Conservation (phyloP, 345 rosid genomes). For the Populus alba region DNA sequence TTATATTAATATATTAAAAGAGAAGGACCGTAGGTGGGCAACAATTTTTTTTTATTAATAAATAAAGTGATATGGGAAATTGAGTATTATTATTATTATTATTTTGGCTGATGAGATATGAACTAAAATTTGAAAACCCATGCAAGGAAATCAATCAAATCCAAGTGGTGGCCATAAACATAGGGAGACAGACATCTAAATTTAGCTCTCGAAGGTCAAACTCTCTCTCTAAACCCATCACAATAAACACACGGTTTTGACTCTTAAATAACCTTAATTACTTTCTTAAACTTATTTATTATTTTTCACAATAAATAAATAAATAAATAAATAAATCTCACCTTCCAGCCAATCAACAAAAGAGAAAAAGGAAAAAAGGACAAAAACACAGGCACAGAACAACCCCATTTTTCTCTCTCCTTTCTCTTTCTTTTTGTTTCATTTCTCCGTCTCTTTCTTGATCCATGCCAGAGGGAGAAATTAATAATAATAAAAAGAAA, state of each 20-base stretch:
- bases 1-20: too few species aligned
- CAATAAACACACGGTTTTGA: slow-evolving; percentile 36
- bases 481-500: slow-evolving; percentile 12
- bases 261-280: slow-evolving; percentile 6
- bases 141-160: background rate
- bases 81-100: too few species aligned
- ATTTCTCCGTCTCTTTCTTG: slow-evolving; percentile 7
- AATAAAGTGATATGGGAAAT: too few species aligned
- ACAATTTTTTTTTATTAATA: too few species aligned
- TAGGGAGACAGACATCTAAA: slow-evolving; percentile 12
- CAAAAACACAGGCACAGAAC: background rate
- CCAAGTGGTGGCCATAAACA: slow-evolving; percentile 14
- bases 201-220: slow-evolving; percentile 15
- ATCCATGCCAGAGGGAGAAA: slow-evolving; percentile 15
- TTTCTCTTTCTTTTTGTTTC: slow-evolving; percentile 3
- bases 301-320: slow-evolving; percentile 4
- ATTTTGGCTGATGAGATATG: too few species aligned
- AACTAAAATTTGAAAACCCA: background rate
- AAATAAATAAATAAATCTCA: slow-evolving; percentile 16
- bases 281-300: background rate
- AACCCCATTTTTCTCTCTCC: slow-evolving; percentile 32
- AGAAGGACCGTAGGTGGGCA: too few species aligned
- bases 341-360: slow-evolving; percentile 26
- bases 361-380: background rate
- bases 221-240: slow-evolving; percentile 24